These are phyloP conservation scores for Millerago galiae DNA, from an alignment of 805 yeast genomes.

Conservation along the genomic window DNA sequence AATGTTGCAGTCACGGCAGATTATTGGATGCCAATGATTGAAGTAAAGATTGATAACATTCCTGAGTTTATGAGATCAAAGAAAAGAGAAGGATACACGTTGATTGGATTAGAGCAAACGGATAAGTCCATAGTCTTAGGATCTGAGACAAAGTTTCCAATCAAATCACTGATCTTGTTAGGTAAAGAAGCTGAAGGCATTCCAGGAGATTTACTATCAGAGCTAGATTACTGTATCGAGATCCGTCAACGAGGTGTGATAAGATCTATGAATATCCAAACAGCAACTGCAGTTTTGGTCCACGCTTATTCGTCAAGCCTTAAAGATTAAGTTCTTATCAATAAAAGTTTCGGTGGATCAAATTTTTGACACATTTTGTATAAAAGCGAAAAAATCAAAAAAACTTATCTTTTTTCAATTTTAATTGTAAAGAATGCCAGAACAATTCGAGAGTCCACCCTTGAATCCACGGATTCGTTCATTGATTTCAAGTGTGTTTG, in stretches of 20 bases:
- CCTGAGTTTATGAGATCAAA: slow-evolving; percentile 49
- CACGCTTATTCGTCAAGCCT: slow-evolving; percentile 64
- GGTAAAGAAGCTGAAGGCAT: slow-evolving; percentile 91
- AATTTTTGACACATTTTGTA: not conserved
- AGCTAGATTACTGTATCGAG: slow-evolving; percentile 81
- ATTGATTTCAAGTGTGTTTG: slow-evolving; percentile 27
- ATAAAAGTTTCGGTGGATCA: not conserved
- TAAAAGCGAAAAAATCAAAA: not conserved
- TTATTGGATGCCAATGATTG: slow-evolving; percentile 88
- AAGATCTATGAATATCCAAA: slow-evolving; percentile 93
- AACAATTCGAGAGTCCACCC: slow-evolving; percentile 5
- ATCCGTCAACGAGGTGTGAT: slow-evolving; percentile 90
- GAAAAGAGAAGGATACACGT: slow-evolving; percentile 73
- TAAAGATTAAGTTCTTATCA: no score
- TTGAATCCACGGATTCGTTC: slow-evolving; percentile 12
- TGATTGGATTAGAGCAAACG: slow-evolving; percentile 90
- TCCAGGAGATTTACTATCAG: slow-evolving; percentile 77
- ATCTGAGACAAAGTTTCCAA: slow-evolving; percentile 62
- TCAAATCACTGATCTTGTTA: slow-evolving; percentile 66
- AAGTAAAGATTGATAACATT: slow-evolving; percentile 57
- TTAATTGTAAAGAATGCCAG: not conserved
- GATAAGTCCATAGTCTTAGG: slow-evolving; percentile 75
- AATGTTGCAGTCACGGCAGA: slow-evolving; percentile 94
- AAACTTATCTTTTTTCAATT: not conserved
- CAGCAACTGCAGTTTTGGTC: slow-evolving; percentile 91